Evolutionary conservation across 2,329 filamentous ascomycete species (phyloP), one percentile per base, ranked within the genome.

Genomic region (Zymoseptoria brevis): DNA sequence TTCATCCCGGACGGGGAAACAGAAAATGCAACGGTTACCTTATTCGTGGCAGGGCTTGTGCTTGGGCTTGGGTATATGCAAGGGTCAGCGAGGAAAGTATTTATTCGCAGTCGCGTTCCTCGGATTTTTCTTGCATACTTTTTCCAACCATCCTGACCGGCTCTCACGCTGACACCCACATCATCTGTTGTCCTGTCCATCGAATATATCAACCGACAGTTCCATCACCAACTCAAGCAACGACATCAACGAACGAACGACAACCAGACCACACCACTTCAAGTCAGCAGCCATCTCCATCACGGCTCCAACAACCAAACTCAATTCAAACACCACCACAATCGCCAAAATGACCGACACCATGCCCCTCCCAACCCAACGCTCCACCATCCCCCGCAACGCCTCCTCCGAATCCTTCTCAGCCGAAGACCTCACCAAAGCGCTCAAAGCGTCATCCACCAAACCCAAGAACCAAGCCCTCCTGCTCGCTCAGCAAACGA

Each of bases 371-470:
- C 69, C 71, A 35, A 53, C 67, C 26, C 58, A 60, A 24, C 53
- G 54, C 9, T 63, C 60, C 24, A 58, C 50, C 61, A 62, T 72
- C 55, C 68, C 69, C 13, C 71, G 71, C 65, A 72, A 72, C 68
- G 68, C 72, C 65, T 71, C 69, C 55, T 72, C 71, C 70, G 68
- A 72, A 66, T 71, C 69, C 55, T 72, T 72, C 70, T 69, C 67
- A 29, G 66, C 67, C 56, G 66, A 70, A 60, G 71, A 72, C 64
- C 67, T 72, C 61, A 60, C 63, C 64, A 66, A 68, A 49, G 71
- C 71, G 53, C 69, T 72, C 64, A 67, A 72, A 51, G 68, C 66
- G 30, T 70, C 70, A 1, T 68, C 66, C 45, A 55, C 60, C 50
- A 69, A 68, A 59, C 64, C 69, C 59, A 69, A 69, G 58, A 62